phyloP scores from a whole-genome alignment of 2,329 filamentous ascomycete genomes.

The Sporothrix curviconia region DNA sequence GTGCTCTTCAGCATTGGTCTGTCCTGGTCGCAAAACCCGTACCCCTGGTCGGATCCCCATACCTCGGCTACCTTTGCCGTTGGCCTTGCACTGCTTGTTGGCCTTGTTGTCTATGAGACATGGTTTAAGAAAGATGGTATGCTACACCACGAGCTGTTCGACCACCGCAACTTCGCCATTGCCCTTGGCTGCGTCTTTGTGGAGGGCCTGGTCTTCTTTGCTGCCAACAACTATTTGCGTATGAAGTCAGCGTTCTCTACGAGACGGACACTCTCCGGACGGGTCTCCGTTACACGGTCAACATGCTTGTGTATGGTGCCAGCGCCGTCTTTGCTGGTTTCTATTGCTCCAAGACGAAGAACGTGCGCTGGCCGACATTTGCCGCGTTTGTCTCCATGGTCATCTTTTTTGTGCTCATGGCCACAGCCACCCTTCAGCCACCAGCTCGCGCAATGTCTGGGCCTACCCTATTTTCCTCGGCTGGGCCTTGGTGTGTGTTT shows the following conservation, averaged over 20 bases:
- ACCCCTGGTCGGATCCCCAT: conserved; percentile 31
- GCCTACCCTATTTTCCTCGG: conserved; percentile 26
- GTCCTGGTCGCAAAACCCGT: conserved; percentile 34
- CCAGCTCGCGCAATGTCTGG: conserved; percentile 25
- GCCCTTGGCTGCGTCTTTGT: conserved; percentile 30
- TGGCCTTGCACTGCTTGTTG: conserved; percentile 25
- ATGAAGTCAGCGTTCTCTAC: conserved; percentile 31
- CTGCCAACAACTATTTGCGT: conserved; percentile 39
- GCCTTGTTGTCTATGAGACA: conserved; percentile 30
- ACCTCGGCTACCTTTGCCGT: conserved; percentile 32
- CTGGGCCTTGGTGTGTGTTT: conserved; percentile 5
- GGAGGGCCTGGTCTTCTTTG: conserved; percentile 35
- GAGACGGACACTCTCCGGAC: conserved; percentile 28
- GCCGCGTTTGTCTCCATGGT: conserved; percentile 25
- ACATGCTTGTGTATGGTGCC: conserved; percentile 27
- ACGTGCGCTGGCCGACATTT: conserved; percentile 24
- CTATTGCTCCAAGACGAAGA: conserved; percentile 26
- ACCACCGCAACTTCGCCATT: conserved; percentile 32
- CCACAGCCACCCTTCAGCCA: conserved; percentile 19
- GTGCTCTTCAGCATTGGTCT: conserved; percentile 35
- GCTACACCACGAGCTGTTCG: conserved; percentile 36
- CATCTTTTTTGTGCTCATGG: conserved; percentile 26
- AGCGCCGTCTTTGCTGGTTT: conserved; percentile 27
- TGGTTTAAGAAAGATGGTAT: conserved; percentile 33
- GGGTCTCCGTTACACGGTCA: conserved; percentile 30